Evolutionary conservation across 768 basidiomycete genomes (phyloP).

Genomic region (Tricholomella constricta): DNA sequence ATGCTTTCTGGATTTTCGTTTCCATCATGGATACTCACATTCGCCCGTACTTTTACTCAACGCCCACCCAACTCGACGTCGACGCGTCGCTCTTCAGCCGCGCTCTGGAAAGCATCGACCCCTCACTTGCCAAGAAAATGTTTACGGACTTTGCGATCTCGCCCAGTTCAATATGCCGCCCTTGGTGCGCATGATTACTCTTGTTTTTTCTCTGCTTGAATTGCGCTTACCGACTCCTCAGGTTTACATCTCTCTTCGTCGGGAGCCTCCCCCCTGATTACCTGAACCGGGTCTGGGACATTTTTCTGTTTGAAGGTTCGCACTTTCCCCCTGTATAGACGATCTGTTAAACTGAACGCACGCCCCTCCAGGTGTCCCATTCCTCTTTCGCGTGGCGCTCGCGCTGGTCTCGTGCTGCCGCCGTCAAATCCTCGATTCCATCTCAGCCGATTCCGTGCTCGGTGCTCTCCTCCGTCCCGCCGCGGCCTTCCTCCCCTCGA

Average conservation of each 20-base stretch:
- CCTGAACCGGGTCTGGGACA: slow-evolving; percentile 77
- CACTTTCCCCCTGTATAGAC: neutral
- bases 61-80: slow-evolving; percentile 67
- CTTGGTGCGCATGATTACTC: slow-evolving; percentile 50
- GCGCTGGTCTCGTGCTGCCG: slow-evolving; percentile 64
- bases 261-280: slow-evolving; percentile 64
- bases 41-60: slow-evolving; percentile 73
- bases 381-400: slow-evolving; percentile 74
- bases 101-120: slow-evolving; percentile 66
- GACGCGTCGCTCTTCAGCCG: slow-evolving; percentile 72
- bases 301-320: slow-evolving; percentile 80
- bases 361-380: slow-evolving; percentile 58
- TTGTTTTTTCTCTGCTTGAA: neutral
- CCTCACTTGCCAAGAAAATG: slow-evolving; percentile 62
- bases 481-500: slow-evolving; percentile 52
- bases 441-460: slow-evolving; percentile 48
- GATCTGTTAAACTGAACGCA: neutral
- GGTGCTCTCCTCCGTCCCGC: slow-evolving; percentile 53
- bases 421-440: slow-evolving; percentile 55
- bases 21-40: slow-evolving; percentile 84
- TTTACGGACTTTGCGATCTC: slow-evolving; percentile 64
- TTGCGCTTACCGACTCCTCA: slow-evolving; percentile 27
- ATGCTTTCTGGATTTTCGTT: slow-evolving; percentile 89
- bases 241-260: slow-evolving; percentile 77
- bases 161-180: slow-evolving; percentile 57